Evolutionary conservation across 2,329 filamentous ascomycete genomes (phyloP), one percentile per base, ranked within the genome.

Genomic region (Chrysosporium queenslandicum): DNA sequence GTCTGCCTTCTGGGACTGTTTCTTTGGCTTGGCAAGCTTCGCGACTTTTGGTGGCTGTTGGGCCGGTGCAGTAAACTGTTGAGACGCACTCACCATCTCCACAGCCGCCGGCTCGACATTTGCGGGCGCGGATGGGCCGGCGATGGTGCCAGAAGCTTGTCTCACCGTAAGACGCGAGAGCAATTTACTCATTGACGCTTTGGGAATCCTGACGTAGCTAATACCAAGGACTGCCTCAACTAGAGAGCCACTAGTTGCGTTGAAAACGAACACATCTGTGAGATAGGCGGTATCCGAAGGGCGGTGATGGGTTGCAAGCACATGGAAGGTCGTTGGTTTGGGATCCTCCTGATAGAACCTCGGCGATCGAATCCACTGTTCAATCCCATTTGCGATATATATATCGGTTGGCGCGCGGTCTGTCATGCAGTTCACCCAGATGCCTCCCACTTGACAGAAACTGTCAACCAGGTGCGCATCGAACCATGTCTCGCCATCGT

Each of bases 381-480:
- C 50, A 25, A 52, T 52, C 27, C 45, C 45, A 4, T 40, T 52
- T 12, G 50, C 42, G 27, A 52, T 52, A 39, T 37, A 52, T 32
- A 52, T 52, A 37, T 52, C 50, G 20, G 42, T 52, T 16, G 42
- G 40, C 16, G 50, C 34, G 46, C 42, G 42, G 25, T 52, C 50
- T n/a, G 50, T 52, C 50, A 52, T 52, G 41, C 50, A 52, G 27
- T 52, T 52, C 6, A 52, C 50, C 11, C 42, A 52, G 20, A 52
- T 52, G 30, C 50, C 50, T n/a, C 40, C 50, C 20, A 41, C 42
- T 46, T 52, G 50, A 16, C 50, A 52, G 41, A 52, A 52, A 6
- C 40, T 45, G 25, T 52, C 50, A 7, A 43, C 50, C 11, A 52
- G 20, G 18, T 41, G 50, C 6, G 50, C 45, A 29, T 52, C 50